A percentile compares a stretch with the other conserved stretches of the same genome.
Evolutionary conservation across 352 stramenopile genomes (phyloP).

Genomic region (Phytophthora palmivora): DNA sequence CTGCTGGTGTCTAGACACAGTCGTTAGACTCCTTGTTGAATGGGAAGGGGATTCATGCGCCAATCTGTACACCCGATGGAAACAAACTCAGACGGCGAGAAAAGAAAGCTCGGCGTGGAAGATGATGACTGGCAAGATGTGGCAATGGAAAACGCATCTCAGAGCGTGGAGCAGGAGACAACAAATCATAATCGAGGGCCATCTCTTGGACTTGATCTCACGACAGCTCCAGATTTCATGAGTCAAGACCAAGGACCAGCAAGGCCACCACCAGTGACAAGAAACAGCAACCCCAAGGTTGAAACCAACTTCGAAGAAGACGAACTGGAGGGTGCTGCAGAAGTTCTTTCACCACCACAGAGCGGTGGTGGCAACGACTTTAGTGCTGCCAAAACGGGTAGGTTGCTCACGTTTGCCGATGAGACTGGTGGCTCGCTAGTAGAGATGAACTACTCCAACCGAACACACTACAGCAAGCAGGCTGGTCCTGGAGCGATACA

Average conservation of each 20-base stretch:
- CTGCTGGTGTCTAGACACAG: slow-evolving; percentile 14
- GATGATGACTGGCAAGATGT: slow-evolving; percentile 37
- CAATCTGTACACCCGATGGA: slow-evolving; percentile 77
- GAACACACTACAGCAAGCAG: slow-evolving; percentile 87
- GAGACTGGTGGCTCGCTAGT: slow-evolving; percentile 61
- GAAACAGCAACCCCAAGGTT: slow-evolving; percentile 22
- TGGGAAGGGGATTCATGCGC: slow-evolving; percentile 64
- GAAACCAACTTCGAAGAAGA: slow-evolving; percentile 31
- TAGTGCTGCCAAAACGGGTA: slow-evolving; percentile 36
- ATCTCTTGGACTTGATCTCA: slow-evolving; percentile 13
- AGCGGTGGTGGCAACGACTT: slow-evolving; percentile 4
- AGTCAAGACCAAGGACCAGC: slow-evolving; percentile 8
- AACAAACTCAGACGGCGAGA: slow-evolving; percentile 21
- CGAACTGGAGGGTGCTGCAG: slow-evolving; percentile 24
- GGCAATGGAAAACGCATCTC: slow-evolving; percentile 40
- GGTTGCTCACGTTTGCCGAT: slow-evolving; percentile 70
- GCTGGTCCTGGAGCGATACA: slow-evolving; percentile 38
- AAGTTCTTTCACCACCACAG: slow-evolving; percentile 21
- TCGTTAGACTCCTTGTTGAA: slow-evolving; percentile 31
- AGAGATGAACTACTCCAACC: slow-evolving; percentile 76
- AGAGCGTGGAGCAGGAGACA: slow-evolving; percentile 20
- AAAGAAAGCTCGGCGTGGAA: slow-evolving; percentile 24
- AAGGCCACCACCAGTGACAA: slow-evolving; percentile 14
- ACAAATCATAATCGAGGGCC: slow-evolving; percentile 16
- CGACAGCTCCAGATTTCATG: slow-evolving; percentile 26